Percentiles rank a stretch among this genome's conserved stretches.
phyloP scores from a whole-genome alignment of 2,329 filamentous ascomycete species.

The Alternaria brassicicola region DNA sequence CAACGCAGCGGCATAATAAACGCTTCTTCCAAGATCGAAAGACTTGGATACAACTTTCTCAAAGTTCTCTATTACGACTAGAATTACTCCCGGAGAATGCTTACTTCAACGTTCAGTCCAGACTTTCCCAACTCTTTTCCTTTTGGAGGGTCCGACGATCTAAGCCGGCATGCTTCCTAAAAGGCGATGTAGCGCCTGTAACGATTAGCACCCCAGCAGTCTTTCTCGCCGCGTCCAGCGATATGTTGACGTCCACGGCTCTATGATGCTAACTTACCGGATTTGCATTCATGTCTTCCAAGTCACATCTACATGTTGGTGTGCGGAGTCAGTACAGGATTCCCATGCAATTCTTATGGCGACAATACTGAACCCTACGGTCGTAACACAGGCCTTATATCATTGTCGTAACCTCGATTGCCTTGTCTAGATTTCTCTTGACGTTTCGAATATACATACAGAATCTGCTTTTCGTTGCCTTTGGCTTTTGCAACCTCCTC shows the following conservation, averaged over 20 bases:
- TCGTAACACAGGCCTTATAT: background rate
- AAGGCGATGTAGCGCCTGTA: background rate
- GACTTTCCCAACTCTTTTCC: background rate
- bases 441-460: too few relatives aligned
- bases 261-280: slow-evolving; percentile 1
- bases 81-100: background rate
- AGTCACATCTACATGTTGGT: background rate
- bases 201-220: background rate
- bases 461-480: background rate
- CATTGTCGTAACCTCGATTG: background rate
- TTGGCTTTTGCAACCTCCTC: too few relatives aligned
- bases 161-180: background rate
- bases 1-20: background rate
- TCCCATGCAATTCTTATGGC: background rate
- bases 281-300: background rate
- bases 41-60: background rate
- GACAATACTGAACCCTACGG: background rate
- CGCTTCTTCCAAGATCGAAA: background rate
- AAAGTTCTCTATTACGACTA: background rate
- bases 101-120: background rate
- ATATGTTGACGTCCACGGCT: background rate
- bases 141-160: background rate
- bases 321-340: background rate
- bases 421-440: background rate
- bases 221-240: background rate